Evolutionary conservation across 768 basidiomycete species (phyloP), one percentile per base, ranked within the genome.

Genomic region (Melanogaster broomeanus): DNA sequence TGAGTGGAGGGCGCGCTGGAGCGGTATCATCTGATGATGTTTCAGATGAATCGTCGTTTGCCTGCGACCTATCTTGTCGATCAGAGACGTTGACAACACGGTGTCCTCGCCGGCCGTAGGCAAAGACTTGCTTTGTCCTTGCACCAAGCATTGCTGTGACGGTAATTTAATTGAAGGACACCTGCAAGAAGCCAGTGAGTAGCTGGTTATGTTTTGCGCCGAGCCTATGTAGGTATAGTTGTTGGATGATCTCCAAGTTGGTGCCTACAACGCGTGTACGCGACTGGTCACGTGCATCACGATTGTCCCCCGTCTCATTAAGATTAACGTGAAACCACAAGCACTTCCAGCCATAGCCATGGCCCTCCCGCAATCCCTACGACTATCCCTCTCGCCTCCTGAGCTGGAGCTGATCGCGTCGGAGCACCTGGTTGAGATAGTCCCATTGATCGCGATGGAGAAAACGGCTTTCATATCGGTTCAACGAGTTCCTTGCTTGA

Each of bases 381-480:
- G 86, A 51, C 74, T 77, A 4, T 89, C 90, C 0, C 76, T 92
- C 30, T 87, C 87, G 7, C 92, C 93, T 28, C 80, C 83, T 52
- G 93, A 97, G 66, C 82, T 96, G 24, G 93, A 95, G 59, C 83
- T 95, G 48, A 81, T 96, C 48, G 90, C 94, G 1, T 90, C 82
- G 18, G 88, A 97, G 60, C 80, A 92, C 53, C 75, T 87, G 33
- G 77, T 98, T 40, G 90, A 93, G 56, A 90, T 97, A 52, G 79
- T 94, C 2, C 94, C 94, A 1, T 74, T 93, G 24, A 90, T 97
- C 55, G 76, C 88, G 7, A 95, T 96, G 91, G 91, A 93, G 62
- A 83, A 79, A 57, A 93, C 93, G 22, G 86, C 93, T 27, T 88
- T 98, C 64, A 90, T 98, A 55, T 92, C 93, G 69, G 94, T 67